Evolutionary conservation across 2,329 filamentous ascomycete genomes (phyloP).

Genomic region (Nothopassalora personata): DNA sequence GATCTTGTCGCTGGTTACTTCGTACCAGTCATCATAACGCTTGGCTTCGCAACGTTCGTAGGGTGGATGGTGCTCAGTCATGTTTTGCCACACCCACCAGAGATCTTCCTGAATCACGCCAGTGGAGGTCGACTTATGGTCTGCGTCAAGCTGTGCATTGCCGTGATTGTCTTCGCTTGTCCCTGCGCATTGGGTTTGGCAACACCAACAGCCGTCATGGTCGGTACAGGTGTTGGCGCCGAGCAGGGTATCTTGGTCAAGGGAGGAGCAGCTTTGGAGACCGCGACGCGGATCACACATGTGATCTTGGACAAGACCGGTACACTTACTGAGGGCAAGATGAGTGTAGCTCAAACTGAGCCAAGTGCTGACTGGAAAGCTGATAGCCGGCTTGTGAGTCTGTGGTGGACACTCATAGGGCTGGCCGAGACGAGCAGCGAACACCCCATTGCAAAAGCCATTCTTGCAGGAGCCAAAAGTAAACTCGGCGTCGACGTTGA

Average conservation of each 20-base stretch:
- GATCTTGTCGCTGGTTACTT: constrained; percentile 92
- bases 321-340: constrained; percentile 88
- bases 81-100: constrained; percentile 72
- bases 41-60: constrained; percentile 79
- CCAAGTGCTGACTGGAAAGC: constrained; percentile 65
- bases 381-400: constrained; percentile 60
- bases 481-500: constrained; percentile 69
- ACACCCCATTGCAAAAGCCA: constrained; percentile 89
- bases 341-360: constrained; percentile 75
- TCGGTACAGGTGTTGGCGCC: constrained; percentile 93
- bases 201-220: constrained; percentile 97
- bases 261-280: constrained; percentile 86
- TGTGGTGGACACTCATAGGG: constrained; percentile 96
- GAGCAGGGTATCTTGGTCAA: constrained; percentile 98
- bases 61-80: constrained; percentile 95
- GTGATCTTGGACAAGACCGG: constrained; percentile 95
- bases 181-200: constrained; percentile 94
- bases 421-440: constrained; percentile 95
- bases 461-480: constrained; percentile 67
- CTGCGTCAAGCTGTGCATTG: constrained; percentile 94
- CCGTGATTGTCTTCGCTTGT: constrained; percentile 96
- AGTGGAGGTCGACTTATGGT: constrained; percentile 94
- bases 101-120: constrained; percentile 73
- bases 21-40: constrained; percentile 77
- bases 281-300: constrained; percentile 81